These are phyloP conservation scores for Dillenia turbinata DNA, from an alignment of 164 flowering plant species.

Conservation along the genomic window DNA sequence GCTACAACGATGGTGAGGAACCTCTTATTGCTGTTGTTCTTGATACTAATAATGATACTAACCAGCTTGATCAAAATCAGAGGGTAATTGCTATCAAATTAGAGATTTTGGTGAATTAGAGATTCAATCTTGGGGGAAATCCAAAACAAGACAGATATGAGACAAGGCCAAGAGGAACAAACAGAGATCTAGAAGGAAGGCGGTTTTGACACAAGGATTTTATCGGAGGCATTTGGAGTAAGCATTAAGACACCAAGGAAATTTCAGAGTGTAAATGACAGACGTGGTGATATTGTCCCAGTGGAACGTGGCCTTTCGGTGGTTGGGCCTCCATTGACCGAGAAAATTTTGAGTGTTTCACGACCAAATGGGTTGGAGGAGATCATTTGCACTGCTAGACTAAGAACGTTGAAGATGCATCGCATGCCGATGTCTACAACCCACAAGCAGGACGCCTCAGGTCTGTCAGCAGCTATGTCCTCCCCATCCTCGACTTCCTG, in stretches of 20 bases:
- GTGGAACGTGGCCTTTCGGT: slow-evolving; percentile 24
- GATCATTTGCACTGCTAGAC: slow-evolving; percentile 36
- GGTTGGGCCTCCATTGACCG: slow-evolving; percentile 16
- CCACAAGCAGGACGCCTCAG: slow-evolving; percentile 43
- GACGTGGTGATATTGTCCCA: slow-evolving; percentile 34
- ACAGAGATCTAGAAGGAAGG: slow-evolving; percentile 15
- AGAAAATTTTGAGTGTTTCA: slow-evolving; percentile 9
- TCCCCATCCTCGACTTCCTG: slow-evolving; percentile 41
- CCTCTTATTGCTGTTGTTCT: slow-evolving; percentile 25
- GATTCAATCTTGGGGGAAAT: too few relatives aligned
- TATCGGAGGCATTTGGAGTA: slow-evolving; percentile 31
- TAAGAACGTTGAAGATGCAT: slow-evolving; percentile 33
- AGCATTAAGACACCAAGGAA: slow-evolving; percentile 18
- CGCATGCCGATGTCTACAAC: slow-evolving; percentile 35
- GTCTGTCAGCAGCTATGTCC: slow-evolving; percentile 37
- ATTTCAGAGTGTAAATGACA: slow-evolving; percentile 27
- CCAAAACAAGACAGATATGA: too few relatives aligned
- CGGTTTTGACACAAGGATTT: slow-evolving; percentile 25
- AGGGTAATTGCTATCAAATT: slow-evolving; percentile 17
- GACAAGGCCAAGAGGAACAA: neutral
- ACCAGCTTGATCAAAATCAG: slow-evolving; percentile 42
- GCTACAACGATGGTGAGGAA: slow-evolving; percentile 39
- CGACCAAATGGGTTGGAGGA: slow-evolving; percentile 39
- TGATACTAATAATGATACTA: slow-evolving; percentile 31
- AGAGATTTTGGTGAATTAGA: too few relatives aligned